A percentile compares a stretch with the other conserved stretches of the same genome.
phyloP scores from a whole-genome alignment of 345 rosid genomes.

The Gossypium herbaceum region DNA sequence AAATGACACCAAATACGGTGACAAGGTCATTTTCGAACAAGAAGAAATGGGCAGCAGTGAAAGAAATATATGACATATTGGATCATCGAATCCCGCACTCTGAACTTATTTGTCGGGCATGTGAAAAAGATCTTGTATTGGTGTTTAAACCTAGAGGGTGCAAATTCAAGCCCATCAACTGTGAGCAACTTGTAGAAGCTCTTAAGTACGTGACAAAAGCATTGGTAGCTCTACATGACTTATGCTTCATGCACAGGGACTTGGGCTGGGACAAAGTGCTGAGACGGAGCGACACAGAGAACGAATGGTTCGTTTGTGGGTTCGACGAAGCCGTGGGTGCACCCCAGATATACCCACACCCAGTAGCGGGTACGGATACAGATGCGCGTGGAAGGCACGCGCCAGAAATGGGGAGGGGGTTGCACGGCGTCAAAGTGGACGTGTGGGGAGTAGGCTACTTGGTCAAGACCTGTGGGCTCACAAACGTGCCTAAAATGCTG shows the following conservation, averaged over 20 bases:
- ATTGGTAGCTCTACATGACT: slow-evolving; percentile 80
- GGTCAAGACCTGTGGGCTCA: slow-evolving; percentile 72
- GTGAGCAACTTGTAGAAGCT: slow-evolving; percentile 77
- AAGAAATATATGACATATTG: slow-evolving; percentile 68
- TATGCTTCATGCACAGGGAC: slow-evolving; percentile 94
- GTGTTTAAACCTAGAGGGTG: slow-evolving; percentile 80
- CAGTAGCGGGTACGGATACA: slow-evolving; percentile 17
- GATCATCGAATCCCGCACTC: slow-evolving; percentile 86
- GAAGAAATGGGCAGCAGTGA: slow-evolving; percentile 64
- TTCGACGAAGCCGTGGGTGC: slow-evolving; percentile 75
- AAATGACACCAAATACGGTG: slow-evolving; percentile 72
- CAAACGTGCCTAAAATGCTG: slow-evolving; percentile 60
- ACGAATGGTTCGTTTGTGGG: slow-evolving; percentile 83
- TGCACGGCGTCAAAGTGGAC: slow-evolving; percentile 94
- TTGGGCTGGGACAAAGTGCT: slow-evolving; percentile 84
- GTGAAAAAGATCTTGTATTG: slow-evolving; percentile 55
- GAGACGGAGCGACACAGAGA: slow-evolving; percentile 45
- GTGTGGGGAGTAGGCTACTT: slow-evolving; percentile 90
- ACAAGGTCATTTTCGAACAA: slow-evolving; percentile 49
- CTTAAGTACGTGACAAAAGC: slow-evolving; percentile 82
- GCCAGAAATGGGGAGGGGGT: slow-evolving; percentile 89
- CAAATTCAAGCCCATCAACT: slow-evolving; percentile 50
- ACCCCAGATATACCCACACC: slow-evolving; percentile 75
- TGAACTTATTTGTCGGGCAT: slow-evolving; percentile 44
- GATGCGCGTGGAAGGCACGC: slow-evolving; percentile 64